Evolutionary conservation across 805 yeast genomes (phyloP), one percentile per base, ranked within the genome.

Genomic region (Dipodascopsis tothii): DNA sequence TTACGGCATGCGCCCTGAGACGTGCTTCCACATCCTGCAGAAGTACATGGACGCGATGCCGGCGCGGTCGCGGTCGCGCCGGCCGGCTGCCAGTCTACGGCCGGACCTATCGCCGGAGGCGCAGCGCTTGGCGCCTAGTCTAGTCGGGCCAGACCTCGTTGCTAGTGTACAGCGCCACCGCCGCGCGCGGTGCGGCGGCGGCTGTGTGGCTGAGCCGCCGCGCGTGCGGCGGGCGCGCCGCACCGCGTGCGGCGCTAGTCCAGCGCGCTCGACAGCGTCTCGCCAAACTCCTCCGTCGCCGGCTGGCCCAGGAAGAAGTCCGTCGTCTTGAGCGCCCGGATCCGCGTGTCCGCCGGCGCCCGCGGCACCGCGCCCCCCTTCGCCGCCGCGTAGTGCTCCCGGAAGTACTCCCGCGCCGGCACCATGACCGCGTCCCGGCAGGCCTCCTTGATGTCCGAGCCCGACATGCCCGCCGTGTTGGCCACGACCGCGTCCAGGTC

Each of bases 381-480:
- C 39, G 32, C 52, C 51, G 23, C 36, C 40, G 63, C 63, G 59
- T 72, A 72, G 60, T 84, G 82, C 43, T 65, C 64, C 43, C 76
- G 68, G 45, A 90, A 84, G 60, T 76, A 85, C 62, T 92, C 96
- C 55, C 95, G 73, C 58, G 90, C 87, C 0, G 96, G 84, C 54
- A 73, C 74, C 69, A 88, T 75, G 1, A 95, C 96, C 0, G 98
- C 98, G 57, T 85, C 94, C 44, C 98, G 75, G 60, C 96, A 86
- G 39, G 84, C 66, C 60, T 92, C 98, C 57, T 84, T 81, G 60
- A 92, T 70, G 57, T 90, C 98, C 2, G 95, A 83, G 2, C 98
- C 98, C 52, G 94, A 83, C 59, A 77, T 68, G 1, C 92, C 95
- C 7, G 72, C 74, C 0, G 96, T 84, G 37, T 71, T 62, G 6